Conservation (phyloP, 1,284 basidiomycete species). For the Ustilago bromivora region DNA sequence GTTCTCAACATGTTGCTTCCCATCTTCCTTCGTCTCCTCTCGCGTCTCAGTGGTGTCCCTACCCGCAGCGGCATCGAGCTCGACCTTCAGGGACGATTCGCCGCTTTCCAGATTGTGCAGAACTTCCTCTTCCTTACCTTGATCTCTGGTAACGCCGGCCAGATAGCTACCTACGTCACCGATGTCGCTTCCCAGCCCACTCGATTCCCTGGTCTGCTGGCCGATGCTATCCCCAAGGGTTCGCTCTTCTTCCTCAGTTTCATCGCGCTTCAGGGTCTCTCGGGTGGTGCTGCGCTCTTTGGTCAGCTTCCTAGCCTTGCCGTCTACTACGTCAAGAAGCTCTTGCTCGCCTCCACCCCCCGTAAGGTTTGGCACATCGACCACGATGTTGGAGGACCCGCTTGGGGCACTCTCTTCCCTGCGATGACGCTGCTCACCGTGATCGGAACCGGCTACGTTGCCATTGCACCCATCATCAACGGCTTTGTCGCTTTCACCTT, state of each 20-base stretch:
- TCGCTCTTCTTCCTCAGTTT: constrained; percentile 95
- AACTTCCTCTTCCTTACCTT: constrained; percentile 69
- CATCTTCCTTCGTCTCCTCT: constrained; percentile 82
- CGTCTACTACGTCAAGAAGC: constrained; percentile 86
- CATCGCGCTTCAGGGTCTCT: constrained; percentile 71
- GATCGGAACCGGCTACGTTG: constrained; percentile 75
- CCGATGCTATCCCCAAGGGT: constrained; percentile 80
- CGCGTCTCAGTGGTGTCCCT: constrained; percentile 83
- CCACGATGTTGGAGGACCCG: constrained; percentile 76
- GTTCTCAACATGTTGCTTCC: constrained; percentile 92
- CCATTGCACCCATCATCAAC: constrained; percentile 94
- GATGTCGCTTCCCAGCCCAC: constrained; percentile 38
- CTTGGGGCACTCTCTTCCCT: constrained; percentile 82
- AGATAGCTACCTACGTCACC: constrained; percentile 51
- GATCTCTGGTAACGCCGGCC: constrained; percentile 54
- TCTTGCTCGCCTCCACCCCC: constrained; percentile 89
- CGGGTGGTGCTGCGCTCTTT: constrained; percentile 79
- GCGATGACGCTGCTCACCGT: constrained; percentile 62
- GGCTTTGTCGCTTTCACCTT: constrained; percentile 87
- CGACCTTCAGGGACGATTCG: constrained; percentile 89
- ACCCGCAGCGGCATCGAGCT: constrained; percentile 85
- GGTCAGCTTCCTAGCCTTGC: constrained; percentile 81
- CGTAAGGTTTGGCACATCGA: constrained; percentile 83
- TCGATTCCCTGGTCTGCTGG: constrained; percentile 60
- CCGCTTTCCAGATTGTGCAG: constrained; percentile 80